Conservation (phyloP, 1,139 yeast species). For the Candida anutae region DNA sequence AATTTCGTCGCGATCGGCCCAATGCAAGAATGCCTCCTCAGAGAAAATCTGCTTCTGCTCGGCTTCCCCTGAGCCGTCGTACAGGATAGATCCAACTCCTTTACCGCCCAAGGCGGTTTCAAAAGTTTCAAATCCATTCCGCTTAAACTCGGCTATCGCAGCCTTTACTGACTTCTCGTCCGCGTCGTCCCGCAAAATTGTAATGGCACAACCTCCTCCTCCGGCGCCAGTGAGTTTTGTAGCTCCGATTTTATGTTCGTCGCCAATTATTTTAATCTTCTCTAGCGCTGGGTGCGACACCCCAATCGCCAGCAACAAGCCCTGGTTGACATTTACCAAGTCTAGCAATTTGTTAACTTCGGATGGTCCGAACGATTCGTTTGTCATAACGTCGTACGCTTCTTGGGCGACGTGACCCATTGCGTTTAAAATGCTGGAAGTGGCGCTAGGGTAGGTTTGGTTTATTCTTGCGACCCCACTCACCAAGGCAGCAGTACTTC, state of each 20-base stretch:
- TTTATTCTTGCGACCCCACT: slow-evolving; percentile 60
- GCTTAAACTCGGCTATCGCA: slow-evolving; percentile 27
- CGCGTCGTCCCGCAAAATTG: slow-evolving; percentile 54
- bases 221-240: slow-evolving; percentile 98
- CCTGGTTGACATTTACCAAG: slow-evolving; percentile 81
- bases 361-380: slow-evolving; percentile 40
- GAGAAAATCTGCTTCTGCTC: slow-evolving; percentile 16
- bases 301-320: slow-evolving; percentile 75
- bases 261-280: slow-evolving; percentile 55
- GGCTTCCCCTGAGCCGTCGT: slow-evolving; percentile 12
- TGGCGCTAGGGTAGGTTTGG: slow-evolving; percentile 45
- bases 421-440: slow-evolving; percentile 56
- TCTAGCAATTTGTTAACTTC: slow-evolving; percentile 47
- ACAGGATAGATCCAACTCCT: slow-evolving; percentile 59
- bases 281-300: slow-evolving; percentile 91
- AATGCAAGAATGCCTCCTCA: slow-evolving; percentile 27
- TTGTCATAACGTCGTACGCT: slow-evolving; percentile 56
- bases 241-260: slow-evolving; percentile 60
- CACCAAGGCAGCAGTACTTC: slow-evolving; percentile 81
- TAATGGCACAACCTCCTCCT: slow-evolving; percentile 98
- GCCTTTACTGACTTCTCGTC: slow-evolving; percentile 20
- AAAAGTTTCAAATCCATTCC: slow-evolving; percentile 65
- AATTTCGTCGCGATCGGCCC: slow-evolving; percentile 36
- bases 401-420: slow-evolving; percentile 62
- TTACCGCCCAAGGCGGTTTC: slow-evolving; percentile 82